A percentile compares a stretch with the other conserved stretches of the same genome.
Evolutionary conservation across 163 green algal species (phyloP).

Genomic region (Chlamydomonas reinhardtii): DNA sequence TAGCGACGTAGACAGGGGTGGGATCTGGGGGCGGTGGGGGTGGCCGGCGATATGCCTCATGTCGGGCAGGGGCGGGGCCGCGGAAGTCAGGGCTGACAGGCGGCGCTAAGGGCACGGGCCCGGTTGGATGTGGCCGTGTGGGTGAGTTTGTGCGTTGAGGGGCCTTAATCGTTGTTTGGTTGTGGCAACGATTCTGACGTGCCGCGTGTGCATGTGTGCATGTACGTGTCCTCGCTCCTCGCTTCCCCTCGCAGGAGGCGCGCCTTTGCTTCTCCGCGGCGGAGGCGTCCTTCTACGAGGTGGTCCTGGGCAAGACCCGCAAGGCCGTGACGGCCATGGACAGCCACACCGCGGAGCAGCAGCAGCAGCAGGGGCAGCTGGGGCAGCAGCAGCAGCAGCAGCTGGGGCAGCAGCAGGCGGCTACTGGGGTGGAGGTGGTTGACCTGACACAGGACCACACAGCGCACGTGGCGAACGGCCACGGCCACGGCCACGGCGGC

Average conservation of each 20-base stretch:
- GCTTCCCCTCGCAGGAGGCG: conserved; percentile 21
- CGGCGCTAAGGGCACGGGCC: too few species aligned
- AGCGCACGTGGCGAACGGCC: background rate
- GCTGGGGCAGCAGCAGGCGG: background rate
- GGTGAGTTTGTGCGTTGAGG: too few species aligned
- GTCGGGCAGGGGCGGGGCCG: too few species aligned
- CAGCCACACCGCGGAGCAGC: conserved; percentile 29
- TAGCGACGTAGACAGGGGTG: background rate
- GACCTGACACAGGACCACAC: background rate
- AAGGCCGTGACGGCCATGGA: conserved; percentile 1
- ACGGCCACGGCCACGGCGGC: background rate
- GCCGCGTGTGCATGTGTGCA: too few species aligned
- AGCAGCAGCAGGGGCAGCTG: background rate
- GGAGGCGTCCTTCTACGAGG: conserved; percentile 75
- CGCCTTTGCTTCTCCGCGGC: conserved; percentile 71
- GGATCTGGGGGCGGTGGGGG: background rate
- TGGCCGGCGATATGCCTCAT: too few species aligned
- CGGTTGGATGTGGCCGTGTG: too few species aligned
- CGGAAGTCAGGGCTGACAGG: too few species aligned
- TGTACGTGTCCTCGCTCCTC: too few species aligned
- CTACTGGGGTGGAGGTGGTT: background rate
- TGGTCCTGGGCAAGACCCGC: conserved; percentile 2
- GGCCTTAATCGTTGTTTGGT: too few species aligned
- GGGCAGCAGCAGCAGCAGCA: background rate
- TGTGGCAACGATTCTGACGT: too few species aligned